phyloP scores from a whole-genome alignment of 495 filamentous ascomycete genomes.

The Beverwykella pulmonaria region DNA sequence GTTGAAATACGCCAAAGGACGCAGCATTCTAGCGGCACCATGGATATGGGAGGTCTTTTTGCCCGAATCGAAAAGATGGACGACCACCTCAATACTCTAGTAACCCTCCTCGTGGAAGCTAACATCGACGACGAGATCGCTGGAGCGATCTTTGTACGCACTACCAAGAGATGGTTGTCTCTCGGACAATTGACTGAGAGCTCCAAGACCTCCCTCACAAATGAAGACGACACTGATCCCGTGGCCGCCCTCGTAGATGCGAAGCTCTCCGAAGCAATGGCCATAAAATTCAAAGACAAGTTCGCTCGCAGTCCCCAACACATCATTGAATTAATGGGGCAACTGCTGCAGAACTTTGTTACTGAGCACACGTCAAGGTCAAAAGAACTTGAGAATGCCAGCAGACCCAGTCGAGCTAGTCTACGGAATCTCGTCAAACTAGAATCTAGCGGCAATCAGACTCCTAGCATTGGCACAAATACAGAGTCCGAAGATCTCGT shows the following conservation, averaged over 20 bases:
- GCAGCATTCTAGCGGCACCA: slow-evolving; percentile 30
- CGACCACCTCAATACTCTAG: slow-evolving; percentile 55
- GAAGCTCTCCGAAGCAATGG: slow-evolving; percentile 68
- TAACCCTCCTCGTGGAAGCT: slow-evolving; percentile 57
- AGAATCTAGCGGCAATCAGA: background rate
- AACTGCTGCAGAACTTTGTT: slow-evolving; percentile 55
- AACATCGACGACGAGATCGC: slow-evolving; percentile 59
- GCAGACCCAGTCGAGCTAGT: slow-evolving; percentile 18
- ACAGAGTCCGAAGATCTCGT: slow-evolving; percentile 33
- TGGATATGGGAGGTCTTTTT: slow-evolving; percentile 30
- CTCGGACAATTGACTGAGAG: slow-evolving; percentile 5
- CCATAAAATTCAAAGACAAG: slow-evolving; percentile 66
- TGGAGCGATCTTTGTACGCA: slow-evolving; percentile 64
- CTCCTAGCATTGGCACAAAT: background rate
- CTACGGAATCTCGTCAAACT: slow-evolving; percentile 18
- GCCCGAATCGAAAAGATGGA: slow-evolving; percentile 51
- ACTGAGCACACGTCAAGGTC: slow-evolving; percentile 42
- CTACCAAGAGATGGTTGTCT: slow-evolving; percentile 65
- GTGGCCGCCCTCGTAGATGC: slow-evolving; percentile 59
- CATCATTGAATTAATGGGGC: slow-evolving; percentile 63
- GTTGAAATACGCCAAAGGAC: slow-evolving; percentile 45
- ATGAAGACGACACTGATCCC: slow-evolving; percentile 41
- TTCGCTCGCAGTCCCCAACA: slow-evolving; percentile 65
- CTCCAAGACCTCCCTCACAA: slow-evolving; percentile 32
- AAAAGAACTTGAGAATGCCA: slow-evolving; percentile 14